A percentile compares a stretch with the other conserved stretches of the same genome.
phyloP scores from a whole-genome alignment of 2,329 filamentous ascomycete species.

The Fusarium nodosum region DNA sequence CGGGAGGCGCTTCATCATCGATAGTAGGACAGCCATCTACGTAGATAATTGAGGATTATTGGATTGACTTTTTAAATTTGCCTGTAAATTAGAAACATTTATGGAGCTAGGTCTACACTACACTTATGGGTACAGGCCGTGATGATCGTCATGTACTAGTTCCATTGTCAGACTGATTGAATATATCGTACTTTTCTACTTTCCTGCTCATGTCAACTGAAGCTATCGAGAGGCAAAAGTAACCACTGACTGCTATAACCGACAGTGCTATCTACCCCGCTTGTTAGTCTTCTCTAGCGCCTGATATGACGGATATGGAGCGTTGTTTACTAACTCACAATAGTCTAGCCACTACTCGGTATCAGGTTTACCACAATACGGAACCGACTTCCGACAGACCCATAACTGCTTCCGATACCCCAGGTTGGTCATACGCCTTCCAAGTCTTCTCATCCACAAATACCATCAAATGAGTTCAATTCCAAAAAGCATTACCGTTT shows the following conservation, averaged over 20 bases:
- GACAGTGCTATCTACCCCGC: slow-evolving; percentile 12
- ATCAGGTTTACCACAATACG: slow-evolving; percentile 16
- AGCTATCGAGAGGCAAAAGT: too few relatives aligned
- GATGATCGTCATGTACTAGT: too few relatives aligned
- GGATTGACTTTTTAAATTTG: too few relatives aligned
- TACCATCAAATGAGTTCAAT: too few relatives aligned
- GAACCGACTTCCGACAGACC: slow-evolving; percentile 13
- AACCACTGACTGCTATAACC: background rate
- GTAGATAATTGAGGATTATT: background rate
- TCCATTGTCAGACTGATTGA: too few relatives aligned
- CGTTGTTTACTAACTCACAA: slow-evolving; percentile 7
- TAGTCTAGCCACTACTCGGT: slow-evolving; percentile 4
- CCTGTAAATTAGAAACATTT: too few relatives aligned
- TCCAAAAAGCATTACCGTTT: too few relatives aligned
- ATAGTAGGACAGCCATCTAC: background rate
- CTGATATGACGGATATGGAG: background rate
- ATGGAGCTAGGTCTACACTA: too few relatives aligned
- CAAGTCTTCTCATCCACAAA: background rate
- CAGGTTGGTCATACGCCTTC: slow-evolving; percentile 7
- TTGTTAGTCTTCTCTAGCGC: background rate
- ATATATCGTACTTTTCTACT: too few relatives aligned
- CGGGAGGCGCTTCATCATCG: slow-evolving; percentile 32
- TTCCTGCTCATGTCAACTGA: too few relatives aligned
- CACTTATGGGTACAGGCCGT: too few relatives aligned
- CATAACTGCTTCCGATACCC: slow-evolving; percentile 13